phyloP scores from a whole-genome alignment of 331 rosid genomes.

The Rosa hybrid region DNA sequence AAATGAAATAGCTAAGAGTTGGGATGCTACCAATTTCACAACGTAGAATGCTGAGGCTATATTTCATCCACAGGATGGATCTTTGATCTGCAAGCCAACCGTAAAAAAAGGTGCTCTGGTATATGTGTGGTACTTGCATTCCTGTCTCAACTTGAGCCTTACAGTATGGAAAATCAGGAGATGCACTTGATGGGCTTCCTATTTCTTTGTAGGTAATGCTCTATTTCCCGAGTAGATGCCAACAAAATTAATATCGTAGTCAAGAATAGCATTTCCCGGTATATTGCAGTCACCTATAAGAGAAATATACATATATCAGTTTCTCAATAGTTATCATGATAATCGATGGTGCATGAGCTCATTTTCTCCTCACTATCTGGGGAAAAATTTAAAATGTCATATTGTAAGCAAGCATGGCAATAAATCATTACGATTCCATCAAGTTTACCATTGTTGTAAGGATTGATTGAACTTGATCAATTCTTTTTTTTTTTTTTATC shows the following conservation, averaged over 20 bases:
- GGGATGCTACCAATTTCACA: constrained; percentile 5
- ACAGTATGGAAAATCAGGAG: constrained; percentile 22
- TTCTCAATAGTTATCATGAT: constrained; percentile 13
- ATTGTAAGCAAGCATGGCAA: not conserved
- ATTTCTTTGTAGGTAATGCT: constrained; percentile 27
- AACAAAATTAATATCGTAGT: constrained; percentile 74
- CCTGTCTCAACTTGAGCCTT: constrained; percentile 28
- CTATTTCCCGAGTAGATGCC: constrained; percentile 81
- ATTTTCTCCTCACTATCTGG: not conserved
- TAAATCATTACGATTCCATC: not conserved
- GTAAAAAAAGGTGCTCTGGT: constrained; percentile 9
- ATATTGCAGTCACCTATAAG: constrained; percentile 89
- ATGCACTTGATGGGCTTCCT: constrained; percentile 44
- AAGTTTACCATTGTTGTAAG: not conserved
- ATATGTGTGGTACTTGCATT: constrained; percentile 18
- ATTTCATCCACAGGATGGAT: constrained; percentile 1
- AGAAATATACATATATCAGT: constrained; percentile 31
- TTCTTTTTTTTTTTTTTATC: no score
- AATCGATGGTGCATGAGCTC: not conserved
- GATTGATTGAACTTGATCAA: not conserved
- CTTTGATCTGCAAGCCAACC: constrained; percentile 9
- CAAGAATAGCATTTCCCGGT: constrained; percentile 90
- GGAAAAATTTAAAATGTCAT: not conserved
- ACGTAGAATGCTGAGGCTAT: constrained; percentile 1
- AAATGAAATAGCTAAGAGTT: not conserved